Evolutionary conservation across 2,329 filamentous ascomycete species (phyloP).

Genomic region (Alternaria postmessia): DNA sequence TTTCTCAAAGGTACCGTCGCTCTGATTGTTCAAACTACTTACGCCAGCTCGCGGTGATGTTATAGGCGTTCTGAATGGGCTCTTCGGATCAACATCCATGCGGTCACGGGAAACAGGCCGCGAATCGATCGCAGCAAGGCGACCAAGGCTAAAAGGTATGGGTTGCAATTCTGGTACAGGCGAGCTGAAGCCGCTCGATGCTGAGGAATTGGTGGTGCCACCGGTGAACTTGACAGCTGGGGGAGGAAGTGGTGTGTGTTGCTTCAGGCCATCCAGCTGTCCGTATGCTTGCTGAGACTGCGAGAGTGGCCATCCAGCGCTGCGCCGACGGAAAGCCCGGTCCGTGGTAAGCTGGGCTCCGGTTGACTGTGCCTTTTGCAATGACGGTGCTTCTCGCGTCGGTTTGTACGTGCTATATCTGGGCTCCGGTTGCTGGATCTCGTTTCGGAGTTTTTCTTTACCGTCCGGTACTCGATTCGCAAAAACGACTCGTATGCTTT

Average conservation of each 20-base stretch:
- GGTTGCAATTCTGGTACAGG: slow-evolving; percentile 56
- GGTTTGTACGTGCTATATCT: slow-evolving; percentile 86
- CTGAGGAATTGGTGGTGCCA: slow-evolving; percentile 33
- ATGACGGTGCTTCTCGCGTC: slow-evolving; percentile 50
- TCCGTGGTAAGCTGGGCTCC: slow-evolving; percentile 35
- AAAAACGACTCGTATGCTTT: slow-evolving; percentile 91
- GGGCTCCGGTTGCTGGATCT: slow-evolving; percentile 88
- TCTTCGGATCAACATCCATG: slow-evolving; percentile 42
- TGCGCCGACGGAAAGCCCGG: slow-evolving; percentile 41
- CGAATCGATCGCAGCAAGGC: slow-evolving; percentile 38
- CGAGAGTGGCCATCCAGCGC: slow-evolving; percentile 40
- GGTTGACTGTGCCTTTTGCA: slow-evolving; percentile 31
- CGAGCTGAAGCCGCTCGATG: slow-evolving; percentile 31
- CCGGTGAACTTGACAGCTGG: slow-evolving; percentile 45
- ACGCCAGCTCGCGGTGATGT: slow-evolving; percentile 29
- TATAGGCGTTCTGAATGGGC: slow-evolving; percentile 34
- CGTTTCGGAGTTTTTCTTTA: slow-evolving; percentile 89
- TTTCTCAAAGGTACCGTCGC: slow-evolving; percentile 66
- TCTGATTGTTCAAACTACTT: slow-evolving; percentile 23
- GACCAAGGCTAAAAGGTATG: slow-evolving; percentile 60
- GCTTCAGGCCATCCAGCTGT: slow-evolving; percentile 32
- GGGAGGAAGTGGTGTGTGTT: slow-evolving; percentile 41
- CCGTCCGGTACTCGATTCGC: slow-evolving; percentile 95
- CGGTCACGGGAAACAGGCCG: slow-evolving; percentile 42
- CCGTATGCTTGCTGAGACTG: slow-evolving; percentile 41